Evolutionary conservation across 2,329 filamentous ascomycete genomes (phyloP).

Genomic region (Didymella arachidicola): DNA sequence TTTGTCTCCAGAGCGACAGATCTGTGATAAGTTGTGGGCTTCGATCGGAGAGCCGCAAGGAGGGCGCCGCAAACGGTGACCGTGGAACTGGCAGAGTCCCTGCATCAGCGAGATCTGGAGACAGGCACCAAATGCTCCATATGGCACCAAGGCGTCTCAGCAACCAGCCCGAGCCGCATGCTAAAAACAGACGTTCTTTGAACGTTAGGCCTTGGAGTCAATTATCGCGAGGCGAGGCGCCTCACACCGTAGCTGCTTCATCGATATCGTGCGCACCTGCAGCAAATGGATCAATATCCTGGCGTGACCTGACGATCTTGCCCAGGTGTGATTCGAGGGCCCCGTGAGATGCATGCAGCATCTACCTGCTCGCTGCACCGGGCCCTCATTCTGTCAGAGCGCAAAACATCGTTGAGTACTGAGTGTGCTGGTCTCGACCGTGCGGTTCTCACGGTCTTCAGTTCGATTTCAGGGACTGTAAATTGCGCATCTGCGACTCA

Average conservation of each 20-base stretch:
- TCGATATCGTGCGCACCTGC: slow-evolving; percentile 18
- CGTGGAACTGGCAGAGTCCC: slow-evolving; percentile 25
- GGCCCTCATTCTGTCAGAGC: slow-evolving; percentile 5
- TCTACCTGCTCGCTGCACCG: slow-evolving; percentile 13
- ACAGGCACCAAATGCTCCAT: slow-evolving; percentile 31
- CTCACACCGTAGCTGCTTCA: slow-evolving; percentile 25
- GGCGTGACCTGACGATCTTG: slow-evolving; percentile 13
- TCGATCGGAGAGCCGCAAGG: slow-evolving; percentile 8
- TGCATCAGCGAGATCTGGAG: slow-evolving; percentile 34
- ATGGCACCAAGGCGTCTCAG: slow-evolving; percentile 24
- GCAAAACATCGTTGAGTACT: not conserved
- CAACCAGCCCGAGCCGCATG: slow-evolving; percentile 24
- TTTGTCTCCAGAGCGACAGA: slow-evolving; percentile 6
- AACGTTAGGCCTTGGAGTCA: slow-evolving; percentile 24
- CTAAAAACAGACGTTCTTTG: slow-evolving; percentile 28
- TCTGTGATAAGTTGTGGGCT: slow-evolving; percentile 6
- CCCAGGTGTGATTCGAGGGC: slow-evolving; percentile 12
- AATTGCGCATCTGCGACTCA: not conserved
- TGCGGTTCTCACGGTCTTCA: slow-evolving; percentile 9
- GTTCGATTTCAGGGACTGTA: slow-evolving; percentile 2
- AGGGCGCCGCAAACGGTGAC: slow-evolving; percentile 1
- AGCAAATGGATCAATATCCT: slow-evolving; percentile 12
- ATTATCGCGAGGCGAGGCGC: slow-evolving; percentile 26
- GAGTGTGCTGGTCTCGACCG: slow-evolving; percentile 2
- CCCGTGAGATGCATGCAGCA: slow-evolving; percentile 18